These are phyloP conservation scores for Populus euphratica DNA, from an alignment of 345 rosid genomes.

Conservation along the genomic window DNA sequence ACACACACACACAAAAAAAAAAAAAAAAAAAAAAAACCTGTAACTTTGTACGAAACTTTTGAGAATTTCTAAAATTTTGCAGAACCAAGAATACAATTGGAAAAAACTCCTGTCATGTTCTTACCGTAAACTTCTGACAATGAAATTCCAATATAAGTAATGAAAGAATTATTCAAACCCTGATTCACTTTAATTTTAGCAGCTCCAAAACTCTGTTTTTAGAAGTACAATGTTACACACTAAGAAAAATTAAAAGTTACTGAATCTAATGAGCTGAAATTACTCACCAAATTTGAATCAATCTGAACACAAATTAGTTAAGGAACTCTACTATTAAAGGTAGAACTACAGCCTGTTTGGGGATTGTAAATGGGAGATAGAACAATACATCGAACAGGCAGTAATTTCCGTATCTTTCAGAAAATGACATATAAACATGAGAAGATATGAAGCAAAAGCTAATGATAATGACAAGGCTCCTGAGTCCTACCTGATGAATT, in stretches of 20 bases:
- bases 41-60: neutral
- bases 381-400: neutral
- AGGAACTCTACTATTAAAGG: neutral
- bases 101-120: neutral
- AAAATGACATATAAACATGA: neutral
- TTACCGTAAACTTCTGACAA: neutral
- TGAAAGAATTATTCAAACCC: neutral
- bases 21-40: neutral
- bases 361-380: neutral
- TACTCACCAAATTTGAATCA: neutral
- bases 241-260: neutral
- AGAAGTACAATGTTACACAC: neutral
- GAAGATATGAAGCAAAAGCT: neutral
- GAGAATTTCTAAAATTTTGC: neutral
- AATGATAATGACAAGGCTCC: slow-evolving; percentile 9
- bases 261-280: neutral
- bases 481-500: slow-evolving; percentile 51
- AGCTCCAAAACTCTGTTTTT: neutral
- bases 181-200: neutral
- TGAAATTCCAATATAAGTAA: neutral
- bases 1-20: accelerated
- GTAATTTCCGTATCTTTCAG: neutral
- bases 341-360: neutral
- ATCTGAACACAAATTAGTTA: neutral
- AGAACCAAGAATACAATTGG: neutral